These are phyloP conservation scores for Ramichloridium luteum DNA, from an alignment of 2,329 filamentous ascomycete species.

Conservation along the genomic window DNA sequence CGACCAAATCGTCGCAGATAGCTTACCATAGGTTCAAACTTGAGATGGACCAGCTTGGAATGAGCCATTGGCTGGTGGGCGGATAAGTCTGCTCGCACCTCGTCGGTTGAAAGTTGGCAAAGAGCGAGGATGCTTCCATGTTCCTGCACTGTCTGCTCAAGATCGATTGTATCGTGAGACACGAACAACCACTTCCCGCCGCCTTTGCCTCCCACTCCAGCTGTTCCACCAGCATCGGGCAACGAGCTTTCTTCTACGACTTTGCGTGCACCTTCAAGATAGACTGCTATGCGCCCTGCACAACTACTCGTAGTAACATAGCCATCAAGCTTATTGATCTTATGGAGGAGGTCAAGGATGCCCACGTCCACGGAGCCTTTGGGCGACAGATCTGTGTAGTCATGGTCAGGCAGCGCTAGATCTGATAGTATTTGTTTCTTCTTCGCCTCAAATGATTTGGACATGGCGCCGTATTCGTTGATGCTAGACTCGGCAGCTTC, in stretches of 20 bases:
- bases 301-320: slow-evolving; percentile 91
- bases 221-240: neutral
- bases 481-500: too few species aligned
- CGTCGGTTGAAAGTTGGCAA: too few species aligned
- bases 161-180: slow-evolving; percentile 59
- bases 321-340: slow-evolving; percentile 62
- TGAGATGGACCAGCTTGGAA: slow-evolving; percentile 56
- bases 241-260: neutral
- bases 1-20: neutral
- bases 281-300: slow-evolving; percentile 75
- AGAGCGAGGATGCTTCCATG: too few species aligned
- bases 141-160: slow-evolving; percentile 6
- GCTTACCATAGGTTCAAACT: slow-evolving; percentile 88
- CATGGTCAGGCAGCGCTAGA: slow-evolving; percentile 53
- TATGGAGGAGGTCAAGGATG: slow-evolving; percentile 63
- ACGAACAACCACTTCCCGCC: slow-evolving; percentile 79
- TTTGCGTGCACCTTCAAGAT: slow-evolving; percentile 62
- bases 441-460: slow-evolving; percentile 33
- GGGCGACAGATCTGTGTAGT: slow-evolving; percentile 74
- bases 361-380: slow-evolving; percentile 77
- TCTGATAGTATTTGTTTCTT: slow-evolving; percentile 63
- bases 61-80: slow-evolving; percentile 4
- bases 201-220: slow-evolving; percentile 61
- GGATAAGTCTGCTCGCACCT: too few species aligned
- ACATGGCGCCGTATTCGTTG: too few species aligned